Percentiles rank a stretch among this genome's conserved stretches.
These are phyloP conservation scores for Xylaria arbuscula DNA, from an alignment of 2,329 filamentous ascomycete genomes.

Conservation along the genomic window DNA sequence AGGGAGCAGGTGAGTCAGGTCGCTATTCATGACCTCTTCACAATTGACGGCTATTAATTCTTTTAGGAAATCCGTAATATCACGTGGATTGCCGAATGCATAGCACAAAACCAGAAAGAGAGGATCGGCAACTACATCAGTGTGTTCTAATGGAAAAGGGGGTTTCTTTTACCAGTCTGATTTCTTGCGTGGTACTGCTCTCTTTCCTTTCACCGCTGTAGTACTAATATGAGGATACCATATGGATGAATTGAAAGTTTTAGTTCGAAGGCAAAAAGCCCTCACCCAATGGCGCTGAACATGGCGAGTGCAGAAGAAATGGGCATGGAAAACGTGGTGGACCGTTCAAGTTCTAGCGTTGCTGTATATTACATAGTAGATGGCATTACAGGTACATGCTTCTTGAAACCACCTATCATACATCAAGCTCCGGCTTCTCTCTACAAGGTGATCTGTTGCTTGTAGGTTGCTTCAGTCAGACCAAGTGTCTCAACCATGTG, in stretches of 20 bases:
- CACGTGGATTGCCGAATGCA: slow-evolving; percentile 99
- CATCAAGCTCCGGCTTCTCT: slow-evolving; percentile 38
- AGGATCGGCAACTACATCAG: slow-evolving; percentile 99
- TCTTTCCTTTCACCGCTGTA: slow-evolving; percentile 54
- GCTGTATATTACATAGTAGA: slow-evolving; percentile 56
- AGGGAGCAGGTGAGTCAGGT: slow-evolving; percentile 85
- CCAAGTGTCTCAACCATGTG: slow-evolving; percentile 86
- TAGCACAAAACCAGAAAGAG: slow-evolving; percentile 99
- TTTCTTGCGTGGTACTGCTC: slow-evolving; percentile 37
- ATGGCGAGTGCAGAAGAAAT: slow-evolving; percentile 20
- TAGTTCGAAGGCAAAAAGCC: slow-evolving; percentile 28
- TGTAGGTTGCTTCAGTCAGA: slow-evolving; percentile 87
- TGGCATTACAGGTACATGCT: slow-evolving; percentile 49
- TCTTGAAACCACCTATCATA: slow-evolving; percentile 42
- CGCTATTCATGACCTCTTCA: not conserved
- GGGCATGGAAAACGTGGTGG: slow-evolving; percentile 24
- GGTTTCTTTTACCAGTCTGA: slow-evolving; percentile 20
- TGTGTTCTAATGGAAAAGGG: slow-evolving; percentile 75
- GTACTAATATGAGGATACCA: slow-evolving; percentile 57
- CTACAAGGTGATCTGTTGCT: slow-evolving; percentile 85
- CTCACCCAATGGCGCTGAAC: slow-evolving; percentile 34
- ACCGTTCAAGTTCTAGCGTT: slow-evolving; percentile 36
- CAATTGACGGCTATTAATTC: slow-evolving; percentile 43
- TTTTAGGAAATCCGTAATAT: slow-evolving; percentile 97
- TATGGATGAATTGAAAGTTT: slow-evolving; percentile 38